These are phyloP conservation scores for Staphylotrichum tortipilum DNA, from an alignment of 495 filamentous ascomycete genomes.

Conservation along the genomic window DNA sequence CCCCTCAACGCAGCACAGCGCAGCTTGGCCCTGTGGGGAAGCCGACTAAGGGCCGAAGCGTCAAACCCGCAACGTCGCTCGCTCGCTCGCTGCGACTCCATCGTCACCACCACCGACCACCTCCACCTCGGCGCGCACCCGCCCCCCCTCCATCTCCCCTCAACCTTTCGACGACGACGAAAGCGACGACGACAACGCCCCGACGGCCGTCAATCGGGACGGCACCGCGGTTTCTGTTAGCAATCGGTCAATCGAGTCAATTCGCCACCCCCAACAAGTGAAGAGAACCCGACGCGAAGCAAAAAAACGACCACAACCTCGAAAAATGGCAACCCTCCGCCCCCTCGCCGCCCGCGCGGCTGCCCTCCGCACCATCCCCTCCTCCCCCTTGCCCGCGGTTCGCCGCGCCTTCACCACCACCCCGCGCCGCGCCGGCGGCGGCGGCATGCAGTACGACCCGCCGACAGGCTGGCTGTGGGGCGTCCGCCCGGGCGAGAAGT, in stretches of 20 bases:
- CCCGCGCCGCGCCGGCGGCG: conserved; percentile 34
- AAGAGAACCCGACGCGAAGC: too few species aligned
- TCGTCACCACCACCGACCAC: conserved; percentile 14
- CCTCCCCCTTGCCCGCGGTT: background rate
- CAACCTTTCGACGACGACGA: too few species aligned
- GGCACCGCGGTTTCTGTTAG: too few species aligned
- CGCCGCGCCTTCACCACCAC: conserved; percentile 29
- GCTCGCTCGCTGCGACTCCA: background rate
- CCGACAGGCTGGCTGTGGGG: conserved; percentile 87
- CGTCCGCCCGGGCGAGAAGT: conserved; percentile 86
- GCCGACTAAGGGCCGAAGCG: too few species aligned
- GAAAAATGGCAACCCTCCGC: too few species aligned
- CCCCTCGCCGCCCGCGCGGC: background rate
- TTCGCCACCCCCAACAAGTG: too few species aligned
- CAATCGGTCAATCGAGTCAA: too few species aligned
- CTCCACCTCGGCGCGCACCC: background rate
- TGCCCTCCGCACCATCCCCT: conserved; percentile 15
- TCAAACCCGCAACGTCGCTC: background rate
- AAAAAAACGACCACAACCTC: too few species aligned
- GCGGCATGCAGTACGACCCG: conserved; percentile 80
- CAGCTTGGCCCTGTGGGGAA: conserved; percentile 1
- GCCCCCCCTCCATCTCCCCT: too few species aligned
- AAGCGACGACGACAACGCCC: too few species aligned
- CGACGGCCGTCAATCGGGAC: too few species aligned
- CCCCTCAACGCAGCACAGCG: background rate